These are phyloP conservation scores for Cytospora paraplurivora DNA, from an alignment of 2,329 filamentous ascomycete genomes.

Conservation along the genomic window DNA sequence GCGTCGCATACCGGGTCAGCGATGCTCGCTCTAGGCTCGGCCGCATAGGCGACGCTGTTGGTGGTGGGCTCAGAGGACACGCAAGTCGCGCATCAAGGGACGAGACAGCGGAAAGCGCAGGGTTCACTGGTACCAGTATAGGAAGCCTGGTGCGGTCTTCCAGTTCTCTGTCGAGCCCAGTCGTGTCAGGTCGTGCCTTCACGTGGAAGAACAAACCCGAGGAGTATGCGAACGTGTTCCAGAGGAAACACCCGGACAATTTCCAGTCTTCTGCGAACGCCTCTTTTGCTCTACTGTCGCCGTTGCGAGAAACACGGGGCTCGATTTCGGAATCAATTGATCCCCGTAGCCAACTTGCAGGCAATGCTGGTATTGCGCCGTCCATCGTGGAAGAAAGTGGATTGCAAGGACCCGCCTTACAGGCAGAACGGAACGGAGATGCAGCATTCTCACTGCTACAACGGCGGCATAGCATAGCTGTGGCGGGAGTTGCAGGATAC, in stretches of 20 bases:
- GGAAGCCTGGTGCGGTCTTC: conserved; percentile 43
- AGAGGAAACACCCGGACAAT: conserved; percentile 37
- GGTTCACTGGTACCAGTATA: conserved; percentile 39
- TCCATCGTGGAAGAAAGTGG: conserved; percentile 63
- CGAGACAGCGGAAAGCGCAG: conserved; percentile 46
- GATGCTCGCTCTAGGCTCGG: conserved; percentile 82
- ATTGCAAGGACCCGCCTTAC: conserved; percentile 55
- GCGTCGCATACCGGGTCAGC: conserved; percentile 74
- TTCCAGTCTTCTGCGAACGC: conserved; percentile 23
- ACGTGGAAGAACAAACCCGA: conserved; percentile 67
- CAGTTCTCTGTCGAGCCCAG: conserved; percentile 41
- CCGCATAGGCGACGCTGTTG: conserved; percentile 83
- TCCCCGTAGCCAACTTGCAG: conserved; percentile 45
- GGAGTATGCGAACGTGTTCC: conserved; percentile 53
- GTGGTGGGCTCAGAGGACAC: conserved; percentile 58
- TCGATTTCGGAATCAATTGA: conserved; percentile 40
- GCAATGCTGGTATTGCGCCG: conserved; percentile 57
- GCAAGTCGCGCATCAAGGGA: conserved; percentile 58
- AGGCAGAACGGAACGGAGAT: conserved; percentile 49
- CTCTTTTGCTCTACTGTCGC: conserved; percentile 14
- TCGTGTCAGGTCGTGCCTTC: conserved; percentile 51
- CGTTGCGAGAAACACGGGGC: conserved; percentile 32
- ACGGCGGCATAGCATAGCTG: conserved; percentile 62
- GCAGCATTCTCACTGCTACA: conserved; percentile 54
- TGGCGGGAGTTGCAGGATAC: conserved; percentile 37